A percentile compares a stretch with the other conserved stretches of the same genome.
phyloP scores from a whole-genome alignment of 2,329 filamentous ascomycete genomes.

The Huntiella omanensis region DNA sequence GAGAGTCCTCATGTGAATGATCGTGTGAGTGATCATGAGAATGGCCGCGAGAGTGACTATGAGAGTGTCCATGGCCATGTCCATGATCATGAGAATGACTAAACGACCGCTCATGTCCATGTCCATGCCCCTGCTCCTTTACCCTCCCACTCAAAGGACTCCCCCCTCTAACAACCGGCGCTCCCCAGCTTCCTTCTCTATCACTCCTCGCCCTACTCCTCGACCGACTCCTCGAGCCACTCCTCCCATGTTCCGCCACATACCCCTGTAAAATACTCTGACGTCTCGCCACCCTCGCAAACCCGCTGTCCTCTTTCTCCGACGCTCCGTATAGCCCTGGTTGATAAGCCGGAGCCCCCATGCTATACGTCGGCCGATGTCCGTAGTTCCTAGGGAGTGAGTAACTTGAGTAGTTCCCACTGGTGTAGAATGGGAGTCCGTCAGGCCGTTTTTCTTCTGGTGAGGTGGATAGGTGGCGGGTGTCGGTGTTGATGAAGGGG shows the following conservation, averaged over 20 bases:
- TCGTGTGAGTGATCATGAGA: slow-evolving; percentile 14
- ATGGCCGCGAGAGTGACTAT: slow-evolving; percentile 12
- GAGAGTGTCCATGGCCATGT: background rate
- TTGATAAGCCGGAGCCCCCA: slow-evolving; percentile 4
- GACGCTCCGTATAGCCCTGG: background rate
- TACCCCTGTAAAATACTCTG: background rate
- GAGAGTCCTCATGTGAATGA: slow-evolving; percentile 17
- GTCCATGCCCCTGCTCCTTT: background rate
- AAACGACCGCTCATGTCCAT: background rate
- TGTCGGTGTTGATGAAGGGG: background rate
- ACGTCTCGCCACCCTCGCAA: background rate
- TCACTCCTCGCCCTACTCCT: background rate
- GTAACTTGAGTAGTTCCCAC: background rate
- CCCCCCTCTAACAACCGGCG: background rate
- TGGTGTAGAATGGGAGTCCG: background rate
- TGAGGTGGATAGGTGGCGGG: background rate
- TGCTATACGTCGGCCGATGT: slow-evolving; percentile 1
- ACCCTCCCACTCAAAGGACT: background rate
- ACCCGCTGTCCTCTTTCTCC: background rate
- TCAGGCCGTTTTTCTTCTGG: background rate
- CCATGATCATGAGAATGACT: background rate
- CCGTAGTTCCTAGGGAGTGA: background rate
- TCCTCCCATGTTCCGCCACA: background rate
- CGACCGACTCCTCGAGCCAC: background rate
- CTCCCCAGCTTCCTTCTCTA: background rate